Evolutionary conservation across 2,329 filamentous ascomycete genomes (phyloP), one percentile per base, ranked within the genome.

Genomic region (Sclerotinia minor): DNA sequence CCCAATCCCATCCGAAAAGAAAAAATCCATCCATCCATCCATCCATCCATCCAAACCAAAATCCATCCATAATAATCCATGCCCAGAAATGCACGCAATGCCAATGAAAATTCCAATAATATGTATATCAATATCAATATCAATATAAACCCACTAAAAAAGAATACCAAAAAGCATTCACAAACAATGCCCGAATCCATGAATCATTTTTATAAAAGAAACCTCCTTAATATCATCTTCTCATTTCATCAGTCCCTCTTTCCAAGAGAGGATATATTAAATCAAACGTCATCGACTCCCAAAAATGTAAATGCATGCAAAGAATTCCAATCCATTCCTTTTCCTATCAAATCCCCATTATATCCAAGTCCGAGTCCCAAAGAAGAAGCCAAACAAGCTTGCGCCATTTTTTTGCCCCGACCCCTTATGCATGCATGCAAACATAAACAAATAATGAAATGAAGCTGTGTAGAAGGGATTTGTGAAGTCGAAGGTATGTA

Each of bases 391-490:
- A 32, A 35, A 55, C 19, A 54, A 29, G 29, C 44, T 35, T 55
- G 49, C 61, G 49, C 61, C 61, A 45, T 24, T 64, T 55, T 55
- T 59, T 55, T 64, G 49, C 61, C 35, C n/a, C n/a, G 35, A 17
- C 24, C 35, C 61, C 61, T 54, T 54, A 55, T 64, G 35, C 61
- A 64, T 45, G 49, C 38, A 55, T 55, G 35, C 35, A 64, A 45
- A 44, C 19, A 24, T 21, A 60, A 60, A n/a, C 6, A 60, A 60
- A 45, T 11, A 35, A 49, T 49, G 24, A 49, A 60, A 60, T n/a
- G 21, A 49, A 49, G 58, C 44, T 26, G 44, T 47, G 26, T 26
- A 24, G 26, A 29, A 54, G 8, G 19, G 29, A 24, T 29, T 4
- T 52, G 24, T 24, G 21, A 19, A 41, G 47, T 52, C n/a, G 21